Evolutionary conservation across 306 rosid species (phyloP).

Genomic region (Acacia confusa): DNA sequence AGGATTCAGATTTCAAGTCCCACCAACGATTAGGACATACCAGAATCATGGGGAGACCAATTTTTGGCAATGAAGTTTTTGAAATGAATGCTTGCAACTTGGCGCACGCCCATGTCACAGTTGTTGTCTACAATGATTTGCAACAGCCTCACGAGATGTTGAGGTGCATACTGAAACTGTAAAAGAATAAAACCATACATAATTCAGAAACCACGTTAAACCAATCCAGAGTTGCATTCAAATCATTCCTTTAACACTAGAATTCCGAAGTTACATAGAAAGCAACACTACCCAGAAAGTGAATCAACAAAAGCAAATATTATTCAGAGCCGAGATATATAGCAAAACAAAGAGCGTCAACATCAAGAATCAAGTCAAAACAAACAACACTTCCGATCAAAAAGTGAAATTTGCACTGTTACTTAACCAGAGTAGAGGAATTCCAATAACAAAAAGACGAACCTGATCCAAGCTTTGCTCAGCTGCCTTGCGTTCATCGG

Average conservation of each 20-base stretch:
- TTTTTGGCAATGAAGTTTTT: slow-evolving; percentile 89
- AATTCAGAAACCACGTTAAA: neutral
- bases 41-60: slow-evolving; percentile 85
- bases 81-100: slow-evolving; percentile 96
- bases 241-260: neutral
- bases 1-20: slow-evolving; percentile 19
- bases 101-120: slow-evolving; percentile 85
- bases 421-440: neutral
- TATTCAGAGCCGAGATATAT: neutral
- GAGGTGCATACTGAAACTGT: slow-evolving; percentile 91
- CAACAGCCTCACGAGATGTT: slow-evolving; percentile 87
- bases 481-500: slow-evolving; percentile 90
- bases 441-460: neutral
- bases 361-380: neutral
- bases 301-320: neutral
- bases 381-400: slow-evolving; percentile 10
- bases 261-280: neutral
- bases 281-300: neutral
- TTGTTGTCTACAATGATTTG: slow-evolving; percentile 86
- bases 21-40: slow-evolving; percentile 38
- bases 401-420: slow-evolving; percentile 1
- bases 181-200: neutral
- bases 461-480: slow-evolving; percentile 95
- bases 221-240: neutral
- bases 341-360: neutral